Evolutionary conservation across 2,329 filamentous ascomycete genomes (phyloP), one percentile per base, ranked within the genome.

Genomic region (Tolypocladium capitatum): DNA sequence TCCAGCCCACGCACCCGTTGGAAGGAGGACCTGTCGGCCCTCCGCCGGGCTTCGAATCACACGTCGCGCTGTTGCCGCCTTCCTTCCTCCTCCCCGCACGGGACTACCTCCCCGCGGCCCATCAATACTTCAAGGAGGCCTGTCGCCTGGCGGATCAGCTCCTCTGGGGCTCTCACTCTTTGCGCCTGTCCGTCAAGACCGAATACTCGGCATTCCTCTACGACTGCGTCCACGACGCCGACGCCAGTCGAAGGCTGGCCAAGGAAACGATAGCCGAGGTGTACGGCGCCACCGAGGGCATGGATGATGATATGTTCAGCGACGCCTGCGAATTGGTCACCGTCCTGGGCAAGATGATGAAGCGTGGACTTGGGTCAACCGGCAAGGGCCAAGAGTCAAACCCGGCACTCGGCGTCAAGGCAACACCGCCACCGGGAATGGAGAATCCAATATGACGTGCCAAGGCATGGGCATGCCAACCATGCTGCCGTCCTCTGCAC

Each of bases 241-340:
- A 90, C 21, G 80, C 73, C 33, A 89, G 87, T 46, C 77, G 90
- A 31, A 76, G 78, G 47, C 66, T 96, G 14, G 91, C 92, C 11
- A 84, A 86, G 58, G 76, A 82, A 34, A 87, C 90, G 3, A 92
- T 97, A 51, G 77, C 85, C 38, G 88, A 95, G 57, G 91, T 96
- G 1, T 96, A 96, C 61, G 84, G 89, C 49, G 88, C 89, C 1
- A 81, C 84, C 46, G 90, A 96, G 64, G 87, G 86, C 20, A 91
- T 97, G 80, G 87, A 94, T 50, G 90, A 97, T 59, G 88, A 94
- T 55, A 94, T 92, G 72, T 98, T 96, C 61, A 80, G 85, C 54
- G 92, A 97, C 63, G 88, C 90, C 0, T 89, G 88, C 49, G 85
- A 91, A 58, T 74, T 96, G 13, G 90, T 97, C 9, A 84, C 85